A percentile compares a stretch with the other conserved stretches of the same genome.
Evolutionary conservation across 306 rosid genomes (phyloP).

Genomic region (cucumber (Cucumis sativus)): Cucumber_9930_V3 NC_026660.2:31004501-31005000

Average conservation of each 20-base stretch:
- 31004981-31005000: neutral
- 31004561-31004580: neutral
- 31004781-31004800: neutral
- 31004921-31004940: neutral
- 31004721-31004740: constrained; percentile 39
- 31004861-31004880: constrained; percentile 76
- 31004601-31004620: neutral
- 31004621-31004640: neutral
- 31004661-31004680: neutral
- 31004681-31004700: constrained; percentile 9
- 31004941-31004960: neutral
- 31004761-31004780: constrained; percentile 24
- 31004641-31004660: neutral
- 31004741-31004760: constrained; percentile 76
- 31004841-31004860: constrained; percentile 69
- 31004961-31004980: neutral
- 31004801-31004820: neutral
- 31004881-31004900: constrained; percentile 97
- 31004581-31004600: neutral
- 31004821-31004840: neutral
- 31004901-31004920: constrained; percentile 32
- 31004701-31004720: constrained; percentile 56
- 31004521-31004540: neutral
- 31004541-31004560: neutral
- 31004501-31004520: neutral